Evolutionary conservation across 371 early-diverging fungal genomes (phyloP), one percentile per base, ranked within the genome.

Genomic region (Syncephalastrum contaminatum): DNA sequence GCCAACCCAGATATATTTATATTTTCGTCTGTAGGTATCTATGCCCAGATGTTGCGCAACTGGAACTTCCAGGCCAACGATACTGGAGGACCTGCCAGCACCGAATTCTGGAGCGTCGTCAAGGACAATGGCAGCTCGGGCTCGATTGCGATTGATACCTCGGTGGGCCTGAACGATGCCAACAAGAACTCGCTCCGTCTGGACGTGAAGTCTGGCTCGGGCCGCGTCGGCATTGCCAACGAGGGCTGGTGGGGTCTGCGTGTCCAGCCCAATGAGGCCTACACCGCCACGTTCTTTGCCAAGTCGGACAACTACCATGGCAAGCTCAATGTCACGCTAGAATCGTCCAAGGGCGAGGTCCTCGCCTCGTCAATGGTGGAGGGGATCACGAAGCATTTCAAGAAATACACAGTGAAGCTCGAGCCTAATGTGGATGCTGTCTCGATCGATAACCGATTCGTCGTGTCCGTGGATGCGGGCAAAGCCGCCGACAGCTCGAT

Each of bases 161-260:
- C 42, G 1, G 39, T 44, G 16, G 51, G 51, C 12, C 40, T 64
- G 44, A 64, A 64, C 36, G 20, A 59, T 41, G 64, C 43, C 16
- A 54, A 59, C 47, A 64, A 46, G 12, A 56, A 59, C 44, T 49
- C 56, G 4, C 48, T 64, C 4, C 59, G 64, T 8, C 43, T 64
- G 49, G 64, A 64, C 44, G 51, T 64, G 10, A 30, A 40, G 14
- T 41, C 30, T 3, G 53, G 25, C 2, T 42, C 53, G 21, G 57
- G 56, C 4, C 43, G 57, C 14, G 64, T 46, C 39, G 64, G 64
- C 18, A 44, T 64, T 47, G 43, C 56, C 36, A 64, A 64, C 47
- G 53, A 59, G 50, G 64, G 64, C 12, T 64, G 56, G 52, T 56
- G 56, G 53, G 64, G 64, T 18, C 21, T 64, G 4, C 60, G 60